These are phyloP conservation scores for Besnoitia besnoiti DNA, from an alignment of 169 alveolate species.

Conservation along the genomic window DNA sequence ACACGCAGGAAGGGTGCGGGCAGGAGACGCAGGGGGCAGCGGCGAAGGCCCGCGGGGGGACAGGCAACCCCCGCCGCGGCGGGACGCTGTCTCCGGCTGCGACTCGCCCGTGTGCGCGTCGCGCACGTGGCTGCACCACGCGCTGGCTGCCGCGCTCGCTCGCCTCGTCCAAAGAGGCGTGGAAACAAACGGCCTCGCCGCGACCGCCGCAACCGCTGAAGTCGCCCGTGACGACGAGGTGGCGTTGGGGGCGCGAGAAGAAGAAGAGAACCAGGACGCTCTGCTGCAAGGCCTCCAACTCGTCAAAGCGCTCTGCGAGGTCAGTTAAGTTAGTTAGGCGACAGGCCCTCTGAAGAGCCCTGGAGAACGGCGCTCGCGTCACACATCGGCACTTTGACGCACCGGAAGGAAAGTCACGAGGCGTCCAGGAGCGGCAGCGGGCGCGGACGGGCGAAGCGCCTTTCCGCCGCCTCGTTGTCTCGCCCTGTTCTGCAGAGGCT, in stretches of 20 bases:
- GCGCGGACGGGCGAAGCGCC: no score
- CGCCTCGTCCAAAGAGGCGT: not conserved
- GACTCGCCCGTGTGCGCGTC: slow-evolving; percentile 7
- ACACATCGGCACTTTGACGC: no score
- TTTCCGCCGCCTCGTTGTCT: no score
- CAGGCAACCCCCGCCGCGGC: no score
- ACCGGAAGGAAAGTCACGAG: no score
- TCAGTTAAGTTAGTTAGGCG: no score
- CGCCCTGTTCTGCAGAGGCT: no score
- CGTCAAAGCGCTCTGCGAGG: not conserved
- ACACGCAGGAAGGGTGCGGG: not conserved
- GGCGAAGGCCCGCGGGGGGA: not conserved
- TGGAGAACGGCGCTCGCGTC: no score
- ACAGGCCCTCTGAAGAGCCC: no score
- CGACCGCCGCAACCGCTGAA: no score
- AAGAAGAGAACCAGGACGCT: not conserved
- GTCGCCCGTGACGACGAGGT: not conserved
- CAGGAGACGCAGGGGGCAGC: not conserved
- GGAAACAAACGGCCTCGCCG: no score
- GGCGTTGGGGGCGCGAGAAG: not conserved
- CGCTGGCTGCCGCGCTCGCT: slow-evolving; percentile 1
- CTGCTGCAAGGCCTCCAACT: slow-evolving; percentile 17
- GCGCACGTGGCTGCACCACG: not conserved
- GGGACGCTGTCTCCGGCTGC: not conserved
- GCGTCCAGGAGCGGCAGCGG: no score